A percentile compares a stretch with the other conserved stretches of the same genome.
Evolutionary conservation across 768 basidiomycete genomes (phyloP).

Genomic region (Agrocybe pediades): DNA sequence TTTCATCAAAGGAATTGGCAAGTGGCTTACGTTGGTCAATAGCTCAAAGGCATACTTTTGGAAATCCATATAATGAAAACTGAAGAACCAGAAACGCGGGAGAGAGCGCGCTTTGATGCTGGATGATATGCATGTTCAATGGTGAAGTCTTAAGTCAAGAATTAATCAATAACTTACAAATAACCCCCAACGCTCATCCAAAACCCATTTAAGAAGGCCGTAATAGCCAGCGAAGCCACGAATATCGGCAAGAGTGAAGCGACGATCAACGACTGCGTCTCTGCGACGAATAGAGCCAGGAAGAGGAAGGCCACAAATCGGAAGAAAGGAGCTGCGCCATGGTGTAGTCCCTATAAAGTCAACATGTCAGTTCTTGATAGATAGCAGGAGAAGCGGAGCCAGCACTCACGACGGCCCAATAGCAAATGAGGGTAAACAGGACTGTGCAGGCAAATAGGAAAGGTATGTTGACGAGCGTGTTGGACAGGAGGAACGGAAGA

Average conservation of each 20-base stretch:
- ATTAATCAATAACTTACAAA: slow-evolving; percentile 30
- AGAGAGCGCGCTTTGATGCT: slow-evolving; percentile 56
- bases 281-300: slow-evolving; percentile 53
- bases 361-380: neutral
- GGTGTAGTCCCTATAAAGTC: slow-evolving; percentile 44
- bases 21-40: slow-evolving; percentile 33
- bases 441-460: slow-evolving; percentile 54
- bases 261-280: slow-evolving; percentile 51
- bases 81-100: slow-evolving; percentile 61
- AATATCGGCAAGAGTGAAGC: slow-evolving; percentile 57
- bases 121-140: slow-evolving; percentile 13
- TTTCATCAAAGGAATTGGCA: neutral
- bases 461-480: slow-evolving; percentile 53
- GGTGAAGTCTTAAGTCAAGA: neutral
- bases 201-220: slow-evolving; percentile 53
- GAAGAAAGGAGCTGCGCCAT: slow-evolving; percentile 51
- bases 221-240: slow-evolving; percentile 58
- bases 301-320: slow-evolving; percentile 55
- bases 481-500: slow-evolving; percentile 53
- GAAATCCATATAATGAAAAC: slow-evolving; percentile 57
- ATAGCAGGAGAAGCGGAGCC: neutral
- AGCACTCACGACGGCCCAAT: slow-evolving; percentile 47
- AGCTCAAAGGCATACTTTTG: slow-evolving; percentile 47
- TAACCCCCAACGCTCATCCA: slow-evolving; percentile 62
- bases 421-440: slow-evolving; percentile 51